Evolutionary conservation across 495 filamentous ascomycete species (phyloP).

Genomic region (Hypoxylon crocopeplum): DNA sequence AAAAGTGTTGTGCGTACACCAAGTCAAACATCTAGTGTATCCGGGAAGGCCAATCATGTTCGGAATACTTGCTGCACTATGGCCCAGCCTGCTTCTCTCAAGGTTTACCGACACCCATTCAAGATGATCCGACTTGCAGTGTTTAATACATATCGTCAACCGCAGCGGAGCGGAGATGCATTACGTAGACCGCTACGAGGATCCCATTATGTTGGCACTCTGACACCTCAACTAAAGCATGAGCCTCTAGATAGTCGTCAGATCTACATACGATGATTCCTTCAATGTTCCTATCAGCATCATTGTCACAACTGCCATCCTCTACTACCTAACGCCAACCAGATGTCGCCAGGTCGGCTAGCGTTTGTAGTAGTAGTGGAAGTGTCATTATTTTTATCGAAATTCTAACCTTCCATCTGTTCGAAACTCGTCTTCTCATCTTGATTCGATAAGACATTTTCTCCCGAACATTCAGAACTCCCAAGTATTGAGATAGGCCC

Average conservation of each 20-base stretch:
- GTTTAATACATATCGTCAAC: conserved; percentile 14
- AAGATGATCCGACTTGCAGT: conserved; percentile 10
- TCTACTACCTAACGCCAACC: neutral
- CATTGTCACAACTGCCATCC: neutral
- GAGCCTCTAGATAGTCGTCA: conserved; percentile 17
- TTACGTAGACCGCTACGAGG: conserved; percentile 14
- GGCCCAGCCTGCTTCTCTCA: conserved; percentile 17
- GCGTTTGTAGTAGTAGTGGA: conserved; percentile 18
- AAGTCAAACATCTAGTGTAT: conserved; percentile 8
- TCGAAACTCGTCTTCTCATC: neutral
- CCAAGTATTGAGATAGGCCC: conserved; percentile 20
- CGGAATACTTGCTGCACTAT: conserved; percentile 8
- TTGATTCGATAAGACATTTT: conserved; percentile 27
- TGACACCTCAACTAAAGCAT: neutral
- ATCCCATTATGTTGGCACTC: neutral
- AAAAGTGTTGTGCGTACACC: conserved; percentile 19
- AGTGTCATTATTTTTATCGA: conserved; percentile 25
- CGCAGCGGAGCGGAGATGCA: conserved; percentile 16
- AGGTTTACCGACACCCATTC: conserved; percentile 1
- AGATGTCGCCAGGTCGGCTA: neutral
- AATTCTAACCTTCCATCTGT: conserved; percentile 6
- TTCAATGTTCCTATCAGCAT: neutral
- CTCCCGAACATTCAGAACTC: conserved; percentile 16
- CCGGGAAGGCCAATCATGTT: conserved; percentile 19
- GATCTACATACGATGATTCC: conserved; percentile 32